Evolutionary conservation across 768 basidiomycete genomes (phyloP).

Genomic region (Suillus placidus): DNA sequence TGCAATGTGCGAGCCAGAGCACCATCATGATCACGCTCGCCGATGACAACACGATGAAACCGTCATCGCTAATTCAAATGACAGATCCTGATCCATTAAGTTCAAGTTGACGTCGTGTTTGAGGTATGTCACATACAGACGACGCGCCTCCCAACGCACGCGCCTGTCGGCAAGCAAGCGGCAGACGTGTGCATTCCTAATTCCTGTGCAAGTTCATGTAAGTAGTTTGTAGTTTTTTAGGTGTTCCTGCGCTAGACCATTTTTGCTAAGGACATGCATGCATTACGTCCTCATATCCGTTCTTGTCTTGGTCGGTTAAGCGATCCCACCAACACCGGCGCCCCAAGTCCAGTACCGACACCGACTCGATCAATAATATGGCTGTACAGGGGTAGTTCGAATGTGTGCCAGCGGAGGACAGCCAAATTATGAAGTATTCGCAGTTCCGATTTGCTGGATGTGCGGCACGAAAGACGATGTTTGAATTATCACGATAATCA

Average conservation of each 20-base stretch:
- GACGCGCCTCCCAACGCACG: not conserved
- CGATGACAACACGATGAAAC: not conserved
- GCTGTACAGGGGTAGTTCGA: not conserved
- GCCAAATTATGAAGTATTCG: not conserved
- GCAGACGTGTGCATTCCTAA: not conserved
- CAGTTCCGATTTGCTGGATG: not conserved
- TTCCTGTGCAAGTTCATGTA: slow-evolving; percentile 2
- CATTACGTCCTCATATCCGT: slow-evolving; percentile 2
- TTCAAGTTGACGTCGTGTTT: not conserved
- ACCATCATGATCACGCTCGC: not conserved
- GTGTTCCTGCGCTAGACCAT: not conserved
- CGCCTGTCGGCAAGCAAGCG: not conserved
- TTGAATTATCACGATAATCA: not conserved
- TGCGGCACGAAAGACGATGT: not conserved
- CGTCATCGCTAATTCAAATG: not conserved
- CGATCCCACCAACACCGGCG: too few relatives aligned
- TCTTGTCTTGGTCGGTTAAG: not conserved
- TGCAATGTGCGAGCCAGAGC: not conserved
- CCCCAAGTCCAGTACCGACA: not conserved
- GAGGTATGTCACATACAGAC: not conserved
- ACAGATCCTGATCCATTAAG: not conserved
- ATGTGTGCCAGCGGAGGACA: not conserved
- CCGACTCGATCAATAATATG: not conserved
- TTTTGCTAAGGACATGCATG: not conserved
- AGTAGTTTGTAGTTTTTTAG: not conserved